Percentiles rank a stretch among this genome's conserved stretches.
phyloP scores from a whole-genome alignment of 1,284 basidiomycete genomes.

The Heterobasidion parviporum region DNA sequence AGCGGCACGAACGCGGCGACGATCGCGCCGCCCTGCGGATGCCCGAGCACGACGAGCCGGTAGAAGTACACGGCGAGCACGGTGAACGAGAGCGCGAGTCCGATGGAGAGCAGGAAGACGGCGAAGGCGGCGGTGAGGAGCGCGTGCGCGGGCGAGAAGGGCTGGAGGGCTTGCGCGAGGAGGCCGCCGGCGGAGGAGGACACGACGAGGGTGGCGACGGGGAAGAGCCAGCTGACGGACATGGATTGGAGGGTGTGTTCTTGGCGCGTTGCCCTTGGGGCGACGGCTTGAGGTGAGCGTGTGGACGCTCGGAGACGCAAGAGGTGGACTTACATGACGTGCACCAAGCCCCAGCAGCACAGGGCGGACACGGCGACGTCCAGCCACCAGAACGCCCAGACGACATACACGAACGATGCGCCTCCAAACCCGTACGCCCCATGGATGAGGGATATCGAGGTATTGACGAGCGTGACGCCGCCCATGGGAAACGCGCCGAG shows the following conservation, averaged over 20 bases:
- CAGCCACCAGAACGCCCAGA: slow-evolving; percentile 74
- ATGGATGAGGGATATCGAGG: slow-evolving; percentile 36
- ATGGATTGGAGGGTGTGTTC: slow-evolving; percentile 46
- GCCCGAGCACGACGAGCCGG: slow-evolving; percentile 13
- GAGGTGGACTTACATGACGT: slow-evolving; percentile 45
- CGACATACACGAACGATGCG: slow-evolving; percentile 42
- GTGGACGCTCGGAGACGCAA: not conserved
- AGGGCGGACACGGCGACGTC: slow-evolving; percentile 49
- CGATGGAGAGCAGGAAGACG: slow-evolving; percentile 25
- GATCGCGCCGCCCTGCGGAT: slow-evolving; percentile 23
- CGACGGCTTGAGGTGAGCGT: not conserved
- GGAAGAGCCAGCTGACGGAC: slow-evolving; percentile 62
- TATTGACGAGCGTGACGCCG: slow-evolving; percentile 53
- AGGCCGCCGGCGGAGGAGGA: slow-evolving; percentile 57
- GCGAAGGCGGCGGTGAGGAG: slow-evolving; percentile 45
- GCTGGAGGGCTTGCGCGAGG: slow-evolving; percentile 39
- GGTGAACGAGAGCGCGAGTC: slow-evolving; percentile 27
- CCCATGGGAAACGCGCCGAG: slow-evolving; percentile 69
- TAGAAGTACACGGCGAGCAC: slow-evolving; percentile 16
- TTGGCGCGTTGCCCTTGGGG: slow-evolving; percentile 54
- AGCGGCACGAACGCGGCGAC: slow-evolving; percentile 37
- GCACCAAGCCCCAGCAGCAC: slow-evolving; percentile 57
- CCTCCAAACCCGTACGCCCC: slow-evolving; percentile 42
- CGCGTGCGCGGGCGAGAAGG: slow-evolving; percentile 39
- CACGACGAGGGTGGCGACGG: slow-evolving; percentile 66